These are phyloP conservation scores for Fraxinus anomala DNA, from an alignment of 257 asterid species.

Conservation along the genomic window DNA sequence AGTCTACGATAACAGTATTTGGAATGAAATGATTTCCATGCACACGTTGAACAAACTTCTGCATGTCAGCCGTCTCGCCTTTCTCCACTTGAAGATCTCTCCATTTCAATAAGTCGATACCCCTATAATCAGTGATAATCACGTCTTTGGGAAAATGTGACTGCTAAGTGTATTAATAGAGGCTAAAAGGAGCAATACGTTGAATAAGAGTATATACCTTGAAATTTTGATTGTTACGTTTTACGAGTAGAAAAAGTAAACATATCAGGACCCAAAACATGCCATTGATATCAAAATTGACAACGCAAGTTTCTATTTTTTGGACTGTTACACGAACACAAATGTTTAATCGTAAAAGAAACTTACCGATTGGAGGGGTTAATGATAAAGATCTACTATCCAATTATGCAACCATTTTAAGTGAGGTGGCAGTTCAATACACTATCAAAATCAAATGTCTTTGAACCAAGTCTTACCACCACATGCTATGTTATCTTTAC, in stretches of 20 bases:
- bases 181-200: background rate
- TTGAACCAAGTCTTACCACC: background rate
- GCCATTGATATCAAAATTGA: background rate
- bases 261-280: background rate
- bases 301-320: background rate
- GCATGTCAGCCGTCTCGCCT: constrained; percentile 80
- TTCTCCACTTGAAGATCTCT: constrained; percentile 61
- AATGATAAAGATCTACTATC: background rate
- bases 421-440: background rate
- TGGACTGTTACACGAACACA: background rate
- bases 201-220: background rate
- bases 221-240: background rate
- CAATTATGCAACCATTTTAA: background rate
- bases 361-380: background rate
- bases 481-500: background rate
- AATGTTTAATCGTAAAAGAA: background rate
- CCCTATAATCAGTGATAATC: constrained; percentile 44
- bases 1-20: constrained; percentile 85
- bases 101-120: constrained; percentile 87
- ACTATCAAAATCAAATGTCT: background rate
- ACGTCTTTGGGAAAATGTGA: background rate
- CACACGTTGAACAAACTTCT: constrained; percentile 86
- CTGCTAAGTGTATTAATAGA: background rate
- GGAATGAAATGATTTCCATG: constrained; percentile 92
- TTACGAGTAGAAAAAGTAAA: background rate